Evolutionary conservation across 495 filamentous ascomycete species (phyloP).

Genomic region (Trichoderma virens): DNA sequence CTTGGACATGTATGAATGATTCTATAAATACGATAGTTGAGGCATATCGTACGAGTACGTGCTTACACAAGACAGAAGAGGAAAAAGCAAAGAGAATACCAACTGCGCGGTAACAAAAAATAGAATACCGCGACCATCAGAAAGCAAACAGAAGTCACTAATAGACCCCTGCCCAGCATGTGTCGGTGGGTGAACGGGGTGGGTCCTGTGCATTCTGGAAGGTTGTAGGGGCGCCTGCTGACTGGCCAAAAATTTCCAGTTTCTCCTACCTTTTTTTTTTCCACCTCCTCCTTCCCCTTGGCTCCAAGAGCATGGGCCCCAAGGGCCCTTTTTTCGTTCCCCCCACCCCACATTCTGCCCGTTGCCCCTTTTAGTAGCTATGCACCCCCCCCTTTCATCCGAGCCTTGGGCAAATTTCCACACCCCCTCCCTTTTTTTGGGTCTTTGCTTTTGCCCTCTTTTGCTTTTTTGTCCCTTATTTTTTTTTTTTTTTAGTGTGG

Average conservation of each 20-base stretch:
- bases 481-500: not conserved
- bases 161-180: conserved; percentile 11
- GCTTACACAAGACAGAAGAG: too few species aligned
- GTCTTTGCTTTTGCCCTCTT: not conserved
- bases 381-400: not conserved
- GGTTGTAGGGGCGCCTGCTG: not conserved
- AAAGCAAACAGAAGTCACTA: not conserved
- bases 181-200: not conserved
- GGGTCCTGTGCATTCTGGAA: conserved; percentile 5
- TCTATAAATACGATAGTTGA: too few species aligned
- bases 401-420: not conserved
- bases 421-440: not conserved
- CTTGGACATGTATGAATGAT: too few species aligned
- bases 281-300: not conserved
- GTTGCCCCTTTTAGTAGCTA: not conserved
- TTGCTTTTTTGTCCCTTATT: not conserved
- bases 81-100: too few species aligned
- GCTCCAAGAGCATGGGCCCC: too few species aligned
- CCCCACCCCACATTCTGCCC: too few species aligned
- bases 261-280: not conserved
- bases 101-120: too few species aligned
- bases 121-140: too few species aligned
- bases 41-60: too few species aligned
- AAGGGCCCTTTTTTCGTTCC: too few species aligned
- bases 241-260: not conserved